Evolutionary conservation across 2,329 filamentous ascomycete species (phyloP).

Genomic region (Colletotrichum godetiae): DNA sequence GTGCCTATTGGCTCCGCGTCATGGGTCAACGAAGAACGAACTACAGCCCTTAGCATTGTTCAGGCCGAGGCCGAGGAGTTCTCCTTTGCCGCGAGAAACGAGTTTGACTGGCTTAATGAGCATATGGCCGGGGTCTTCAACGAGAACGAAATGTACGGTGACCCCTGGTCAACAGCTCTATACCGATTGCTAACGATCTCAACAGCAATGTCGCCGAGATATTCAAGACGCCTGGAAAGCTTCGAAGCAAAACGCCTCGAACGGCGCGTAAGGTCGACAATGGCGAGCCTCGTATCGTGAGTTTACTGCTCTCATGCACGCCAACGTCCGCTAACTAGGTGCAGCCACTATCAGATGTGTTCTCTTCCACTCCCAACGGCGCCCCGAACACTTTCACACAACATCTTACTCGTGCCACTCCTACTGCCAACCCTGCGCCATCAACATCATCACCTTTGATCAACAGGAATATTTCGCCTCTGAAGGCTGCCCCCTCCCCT

Average conservation of each 20-base stretch:
- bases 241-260: slow-evolving; percentile 84
- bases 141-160: slow-evolving; percentile 83
- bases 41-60: slow-evolving; percentile 79
- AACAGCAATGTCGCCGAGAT: slow-evolving; percentile 88
- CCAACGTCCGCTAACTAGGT: slow-evolving; percentile 40
- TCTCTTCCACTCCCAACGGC: slow-evolving; percentile 66
- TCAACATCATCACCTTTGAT: slow-evolving; percentile 47
- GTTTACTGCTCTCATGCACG: slow-evolving; percentile 43
- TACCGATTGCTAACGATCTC: not conserved
- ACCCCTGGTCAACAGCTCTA: slow-evolving; percentile 30
- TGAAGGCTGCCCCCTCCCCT: slow-evolving; percentile 47
- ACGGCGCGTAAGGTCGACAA: slow-evolving; percentile 72
- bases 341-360: slow-evolving; percentile 70
- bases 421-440: slow-evolving; percentile 70
- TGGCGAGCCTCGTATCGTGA: slow-evolving; percentile 72
- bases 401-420: slow-evolving; percentile 60
- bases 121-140: slow-evolving; percentile 97
- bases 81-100: slow-evolving; percentile 89
- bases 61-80: slow-evolving; percentile 92
- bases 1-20: slow-evolving; percentile 81
- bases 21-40: slow-evolving; percentile 89
- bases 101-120: slow-evolving; percentile 98
- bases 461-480: slow-evolving; percentile 47
- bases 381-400: slow-evolving; percentile 65
- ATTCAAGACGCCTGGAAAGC: slow-evolving; percentile 92